Evolutionary conservation across 306 rosid species (phyloP).

Genomic region (Mimosa pudica): DNA sequence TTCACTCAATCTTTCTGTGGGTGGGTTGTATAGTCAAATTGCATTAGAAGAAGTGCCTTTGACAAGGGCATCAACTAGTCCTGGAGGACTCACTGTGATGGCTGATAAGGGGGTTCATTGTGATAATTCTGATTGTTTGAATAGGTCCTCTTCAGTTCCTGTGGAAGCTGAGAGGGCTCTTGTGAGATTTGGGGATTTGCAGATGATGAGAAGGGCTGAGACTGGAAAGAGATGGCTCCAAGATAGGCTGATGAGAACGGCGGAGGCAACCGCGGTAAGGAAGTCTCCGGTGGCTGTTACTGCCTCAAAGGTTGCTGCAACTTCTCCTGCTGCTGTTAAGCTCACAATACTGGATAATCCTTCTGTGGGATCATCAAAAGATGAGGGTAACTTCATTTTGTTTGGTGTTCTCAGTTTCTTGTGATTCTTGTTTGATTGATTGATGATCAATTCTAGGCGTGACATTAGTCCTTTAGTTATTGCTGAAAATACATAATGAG

Average conservation of each 20-base stretch:
- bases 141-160: constrained; percentile 26
- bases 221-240: constrained; percentile 36
- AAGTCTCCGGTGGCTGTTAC: neutral
- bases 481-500: neutral
- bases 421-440: neutral
- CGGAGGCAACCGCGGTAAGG: neutral
- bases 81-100: constrained; percentile 4
- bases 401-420: neutral
- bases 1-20: constrained; percentile 38
- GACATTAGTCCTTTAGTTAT: neutral
- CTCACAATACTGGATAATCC: constrained; percentile 6
- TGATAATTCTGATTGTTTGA: constrained; percentile 3
- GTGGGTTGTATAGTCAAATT: constrained; percentile 18
- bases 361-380: constrained; percentile 1
- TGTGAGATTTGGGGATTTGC: constrained; percentile 45
- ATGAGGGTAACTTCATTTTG: constrained; percentile 35
- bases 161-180: constrained; percentile 27
- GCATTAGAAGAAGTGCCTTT: constrained; percentile 9
- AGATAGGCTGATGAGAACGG: constrained; percentile 28
- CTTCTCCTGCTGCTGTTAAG: neutral
- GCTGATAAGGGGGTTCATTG: constrained; percentile 7
- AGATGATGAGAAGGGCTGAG: constrained; percentile 42
- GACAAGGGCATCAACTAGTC: constrained; percentile 28
- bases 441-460: neutral
- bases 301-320: constrained; percentile 7